These are phyloP conservation scores for Boletus rufocinnamomeus DNA, from an alignment of 768 basidiomycete species.

Conservation along the genomic window DNA sequence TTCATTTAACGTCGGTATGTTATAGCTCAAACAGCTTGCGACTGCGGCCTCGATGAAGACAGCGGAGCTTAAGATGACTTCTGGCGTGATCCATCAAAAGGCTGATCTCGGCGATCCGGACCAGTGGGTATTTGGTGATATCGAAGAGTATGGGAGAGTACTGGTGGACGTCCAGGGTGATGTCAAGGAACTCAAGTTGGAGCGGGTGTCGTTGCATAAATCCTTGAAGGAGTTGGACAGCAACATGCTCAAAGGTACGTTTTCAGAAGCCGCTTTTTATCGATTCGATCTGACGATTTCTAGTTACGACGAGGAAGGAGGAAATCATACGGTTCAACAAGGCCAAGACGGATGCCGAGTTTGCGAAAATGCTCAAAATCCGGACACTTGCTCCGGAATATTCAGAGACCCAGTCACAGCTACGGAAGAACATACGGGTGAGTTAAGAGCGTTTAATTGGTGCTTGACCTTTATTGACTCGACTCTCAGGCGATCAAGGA, in stretches of 20 bases:
- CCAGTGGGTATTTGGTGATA: conserved; percentile 59
- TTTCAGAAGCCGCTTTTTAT: neutral
- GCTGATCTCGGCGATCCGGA: conserved; percentile 47
- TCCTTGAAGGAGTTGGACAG: conserved; percentile 59
- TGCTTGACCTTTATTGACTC: conserved; percentile 7
- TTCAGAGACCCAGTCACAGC: conserved; percentile 74
- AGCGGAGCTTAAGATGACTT: conserved; percentile 38
- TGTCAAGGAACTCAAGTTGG: conserved; percentile 47
- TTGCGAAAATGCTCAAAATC: conserved; percentile 70
- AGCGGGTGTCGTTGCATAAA: conserved; percentile 43
- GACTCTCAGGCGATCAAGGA: conserved; percentile 60
- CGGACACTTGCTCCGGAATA: conserved; percentile 89
- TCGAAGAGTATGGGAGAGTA: conserved; percentile 48
- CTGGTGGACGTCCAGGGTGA: conserved; percentile 47
- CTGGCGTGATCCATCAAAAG: conserved; percentile 41
- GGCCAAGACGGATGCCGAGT: conserved; percentile 77
- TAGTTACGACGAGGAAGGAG: conserved; percentile 80
- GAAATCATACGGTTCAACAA: conserved; percentile 80
- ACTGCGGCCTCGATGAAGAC: conserved; percentile 40
- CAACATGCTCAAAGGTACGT: conserved; percentile 65
- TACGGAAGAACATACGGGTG: conserved; percentile 74
- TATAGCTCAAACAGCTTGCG: conserved; percentile 49
- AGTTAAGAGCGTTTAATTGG: conserved; percentile 24
- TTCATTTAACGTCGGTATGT: neutral
- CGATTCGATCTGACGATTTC: neutral